Conservation (phyloP, 1,284 basidiomycete species). For the Baeospora myosura region DNA sequence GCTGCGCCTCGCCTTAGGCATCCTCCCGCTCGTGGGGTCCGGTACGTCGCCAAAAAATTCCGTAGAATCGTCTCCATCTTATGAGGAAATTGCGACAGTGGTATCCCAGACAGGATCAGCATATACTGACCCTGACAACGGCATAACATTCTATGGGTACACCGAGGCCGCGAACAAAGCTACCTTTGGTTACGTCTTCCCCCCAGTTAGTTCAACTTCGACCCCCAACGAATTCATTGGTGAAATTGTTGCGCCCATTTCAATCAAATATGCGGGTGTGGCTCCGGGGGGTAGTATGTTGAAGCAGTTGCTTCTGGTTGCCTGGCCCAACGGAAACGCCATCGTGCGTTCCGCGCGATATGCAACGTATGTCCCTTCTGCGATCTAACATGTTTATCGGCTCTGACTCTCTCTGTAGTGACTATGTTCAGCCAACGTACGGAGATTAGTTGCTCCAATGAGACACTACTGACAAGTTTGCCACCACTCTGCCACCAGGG, state of each 20-base stretch:
- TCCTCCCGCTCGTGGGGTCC: constrained; percentile 21
- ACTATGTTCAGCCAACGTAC: constrained; percentile 40
- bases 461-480: background rate
- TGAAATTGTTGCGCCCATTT: constrained; percentile 50
- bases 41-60: constrained; percentile 7
- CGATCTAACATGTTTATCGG: constrained; percentile 2
- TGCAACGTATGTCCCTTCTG: constrained; percentile 33
- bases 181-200: constrained; percentile 47
- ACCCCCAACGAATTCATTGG: constrained; percentile 50
- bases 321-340: constrained; percentile 47
- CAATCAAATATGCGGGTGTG: constrained; percentile 45
- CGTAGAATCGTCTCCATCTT: background rate
- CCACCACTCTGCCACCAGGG: constrained; percentile 15
- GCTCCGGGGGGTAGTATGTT: constrained; percentile 50
- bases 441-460: constrained; percentile 9
- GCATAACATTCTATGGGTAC: constrained; percentile 47
- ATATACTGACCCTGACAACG: constrained; percentile 45
- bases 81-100: constrained; percentile 19
- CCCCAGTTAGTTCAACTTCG: constrained; percentile 31
- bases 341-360: constrained; percentile 47
- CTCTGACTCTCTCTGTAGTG: constrained; percentile 19
- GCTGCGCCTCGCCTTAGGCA: constrained; percentile 19
- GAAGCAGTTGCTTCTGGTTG: constrained; percentile 45
- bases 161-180: constrained; percentile 43
- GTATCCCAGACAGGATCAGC: constrained; percentile 30